Base-by-base conservation (phyloP, 1,139 yeast species). In the Pichia cactophila region DNA sequence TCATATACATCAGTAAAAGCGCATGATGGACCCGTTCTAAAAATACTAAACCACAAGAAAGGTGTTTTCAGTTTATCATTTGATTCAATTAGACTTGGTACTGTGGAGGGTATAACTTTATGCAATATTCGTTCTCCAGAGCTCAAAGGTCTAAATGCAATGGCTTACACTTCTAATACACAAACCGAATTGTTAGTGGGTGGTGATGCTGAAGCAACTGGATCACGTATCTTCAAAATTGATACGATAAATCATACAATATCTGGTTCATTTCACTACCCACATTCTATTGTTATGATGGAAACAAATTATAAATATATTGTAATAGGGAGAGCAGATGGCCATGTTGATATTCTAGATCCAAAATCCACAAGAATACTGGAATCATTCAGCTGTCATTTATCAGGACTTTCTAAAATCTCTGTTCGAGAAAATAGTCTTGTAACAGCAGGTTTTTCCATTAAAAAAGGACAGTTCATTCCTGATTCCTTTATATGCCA, bases 401-500 rank as follows among this genome's bases (percentile, higher is more conserved):
- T 85, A 31, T 86, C 92, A 0, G 73, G 85, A 1, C 69, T 92
- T 26, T 78, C 94, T 1, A 90, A 86, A 54, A 71, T 92, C 63
- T 95, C 86, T 58, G 77, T 87, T 33, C 78, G 80, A 56, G 96
- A 90, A 35, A 78, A 81, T 53, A 80, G 83, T 38, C 71, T 90
- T 36, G 83, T 89, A 28, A 84, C 96, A 0, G 87, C 96, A 53
- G 97, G 97, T 0, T 79, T 74, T 57, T 81, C 95, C 0, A 67
- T 77, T 26, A 50, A 52, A 28, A 46, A 51, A n/a, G 54, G 49
- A 16, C 75, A 71, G 26, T 68, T 69, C 46, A 66, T 73, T n/a
- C 72, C 80, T 2, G 98, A 92, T 62, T 92, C 96, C 0, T 74
- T 90, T 57, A 92, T 92, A 28, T 84, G 83, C 56, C 81, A 88